Percentiles rank a stretch among this genome's conserved stretches.
Evolutionary conservation across 768 basidiomycete genomes (phyloP).

Genomic region (Termitomyces sp.): DNA sequence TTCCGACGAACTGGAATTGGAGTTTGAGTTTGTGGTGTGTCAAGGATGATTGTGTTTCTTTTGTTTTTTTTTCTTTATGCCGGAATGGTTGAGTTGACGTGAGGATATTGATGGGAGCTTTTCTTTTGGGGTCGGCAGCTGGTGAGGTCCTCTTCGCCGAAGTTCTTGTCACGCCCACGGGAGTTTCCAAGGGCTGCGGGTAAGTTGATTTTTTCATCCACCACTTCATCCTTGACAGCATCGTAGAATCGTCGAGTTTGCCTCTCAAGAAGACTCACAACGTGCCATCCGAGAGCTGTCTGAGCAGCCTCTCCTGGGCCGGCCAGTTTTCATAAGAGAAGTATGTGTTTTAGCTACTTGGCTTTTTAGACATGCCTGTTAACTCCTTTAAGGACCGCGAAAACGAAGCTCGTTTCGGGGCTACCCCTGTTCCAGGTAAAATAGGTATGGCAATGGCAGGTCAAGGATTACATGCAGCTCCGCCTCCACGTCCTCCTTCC

Average conservation of each 20-base stretch:
- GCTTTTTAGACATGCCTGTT: slow-evolving; percentile 1
- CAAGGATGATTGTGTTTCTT: slow-evolving; percentile 31
- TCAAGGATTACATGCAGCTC: slow-evolving; percentile 73
- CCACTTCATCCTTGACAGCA: slow-evolving; percentile 11
- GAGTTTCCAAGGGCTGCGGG: slow-evolving; percentile 99
- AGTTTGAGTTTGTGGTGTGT: slow-evolving; percentile 28
- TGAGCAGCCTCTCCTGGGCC: slow-evolving; percentile 84
- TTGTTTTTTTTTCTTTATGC: slow-evolving; percentile 33
- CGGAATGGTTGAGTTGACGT: slow-evolving; percentile 57
- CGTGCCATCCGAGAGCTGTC: slow-evolving; percentile 86
- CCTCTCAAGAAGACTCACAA: slow-evolving; percentile 83
- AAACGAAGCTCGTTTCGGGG: slow-evolving; percentile 91
- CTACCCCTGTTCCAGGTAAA: slow-evolving; percentile 92
- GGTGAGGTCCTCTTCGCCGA: slow-evolving; percentile 99
- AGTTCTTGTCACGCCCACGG: slow-evolving; percentile 94
- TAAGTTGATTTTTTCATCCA: slow-evolving; percentile 36
- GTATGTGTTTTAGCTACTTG: slow-evolving; percentile 35
- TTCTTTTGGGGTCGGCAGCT: slow-evolving; percentile 89
- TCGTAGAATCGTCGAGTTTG: slow-evolving; percentile 89
- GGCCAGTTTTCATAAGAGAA: slow-evolving; percentile 96
- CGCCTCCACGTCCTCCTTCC: slow-evolving; percentile 77
- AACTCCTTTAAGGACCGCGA: slow-evolving; percentile 75
- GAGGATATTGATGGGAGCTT: slow-evolving; percentile 95
- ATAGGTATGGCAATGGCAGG: slow-evolving; percentile 96
- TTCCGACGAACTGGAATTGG: slow-evolving; percentile 29